Evolutionary conservation across 225 moss, liverwort and hornwort species (phyloP), one percentile per base, ranked within the genome.

Genomic region (Bryum argenteum): DNA sequence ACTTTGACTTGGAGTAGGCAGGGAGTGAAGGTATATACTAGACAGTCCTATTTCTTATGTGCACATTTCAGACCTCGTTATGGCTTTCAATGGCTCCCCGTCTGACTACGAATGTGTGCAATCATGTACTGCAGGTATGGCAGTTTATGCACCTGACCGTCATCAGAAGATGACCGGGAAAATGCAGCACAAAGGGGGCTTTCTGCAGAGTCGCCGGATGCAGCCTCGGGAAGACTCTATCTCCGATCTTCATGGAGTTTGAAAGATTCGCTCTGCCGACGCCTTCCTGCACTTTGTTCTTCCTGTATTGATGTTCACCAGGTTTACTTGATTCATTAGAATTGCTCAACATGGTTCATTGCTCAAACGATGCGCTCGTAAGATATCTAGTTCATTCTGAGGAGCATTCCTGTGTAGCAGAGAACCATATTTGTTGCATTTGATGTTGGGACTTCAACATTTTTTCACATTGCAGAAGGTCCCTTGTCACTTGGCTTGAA

Each of bases 191-290:
- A 83, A 86, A 72, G 75, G 83, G 43, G 77, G 78, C 53, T 80
- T 80, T 70, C 57, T 86, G 75, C 86, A 86, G 83, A 86, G 86
- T 78, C 86, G 86, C 60, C 75, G 86, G 66, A 66, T 65, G 44
- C 80, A 72, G 55, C 83, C 86, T 61, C 83, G 86, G 52, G 86
- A 86, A 63, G 86, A 86, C 73, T 70, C 63, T 68, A 21, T 80
- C 72, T 80, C 75, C 33, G 83, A 86, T 62, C 66, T 55, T 70
- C 83, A 86, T 59, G 75, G 83, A 54, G 64, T 80, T 23, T 83
- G 80, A 80, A 75, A 57, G 79, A 76, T 72, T 67, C 21, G 69
- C 69, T 80, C 62, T 70, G 66, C 56, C 42, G 18, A 70, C 74
- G 75, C 75, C 61, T 77, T 78, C 57, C 75, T 74, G 61, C 82